A percentile compares a stretch with the other conserved stretches of the same genome.
These are phyloP conservation scores for Apiospora malaysiana DNA, from an alignment of 2,329 filamentous ascomycete genomes.

Conservation along the genomic window DNA sequence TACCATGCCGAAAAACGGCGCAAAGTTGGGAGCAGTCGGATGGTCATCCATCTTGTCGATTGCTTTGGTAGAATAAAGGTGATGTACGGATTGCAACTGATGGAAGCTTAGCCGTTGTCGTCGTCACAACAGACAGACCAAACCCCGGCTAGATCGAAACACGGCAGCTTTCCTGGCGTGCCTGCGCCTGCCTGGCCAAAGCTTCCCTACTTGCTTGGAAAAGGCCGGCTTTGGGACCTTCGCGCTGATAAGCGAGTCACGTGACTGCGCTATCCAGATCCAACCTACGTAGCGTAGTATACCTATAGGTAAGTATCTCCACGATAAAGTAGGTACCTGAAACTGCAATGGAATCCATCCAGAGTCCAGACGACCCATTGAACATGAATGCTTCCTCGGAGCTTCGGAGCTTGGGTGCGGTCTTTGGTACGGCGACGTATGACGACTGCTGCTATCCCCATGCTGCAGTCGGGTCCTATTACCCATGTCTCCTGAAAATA, in stretches of 20 bases:
- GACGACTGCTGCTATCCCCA: constrained; percentile 12
- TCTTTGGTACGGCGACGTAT: constrained; percentile 12
- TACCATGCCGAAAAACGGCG: constrained; percentile 89
- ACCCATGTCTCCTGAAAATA: constrained; percentile 1
- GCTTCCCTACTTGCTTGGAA: neutral
- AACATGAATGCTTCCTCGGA: constrained; percentile 16
- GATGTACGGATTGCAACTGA: constrained; percentile 18
- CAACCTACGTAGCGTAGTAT: too few species aligned
- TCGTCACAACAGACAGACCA: constrained; percentile 14
- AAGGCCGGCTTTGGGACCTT: neutral
- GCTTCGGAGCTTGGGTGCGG: constrained; percentile 9
- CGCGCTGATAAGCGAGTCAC: constrained; percentile 1
- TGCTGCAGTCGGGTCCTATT: constrained; percentile 14
- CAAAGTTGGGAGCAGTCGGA: constrained; percentile 73
- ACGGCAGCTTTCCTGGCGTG: neutral
- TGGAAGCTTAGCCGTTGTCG: constrained; percentile 16
- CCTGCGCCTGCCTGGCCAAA: constrained; percentile 14
- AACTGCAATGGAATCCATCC: constrained; percentile 2
- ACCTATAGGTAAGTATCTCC: neutral
- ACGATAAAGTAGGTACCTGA: neutral
- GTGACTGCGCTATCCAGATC: neutral
- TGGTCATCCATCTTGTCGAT: constrained; percentile 18
- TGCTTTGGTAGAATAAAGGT: neutral
- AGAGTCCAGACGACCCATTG: too few species aligned
- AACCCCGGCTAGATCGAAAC: constrained; percentile 18